Conservation (phyloP, 2,329 filamentous ascomycete species). For the Lojkania enalia region DNA sequence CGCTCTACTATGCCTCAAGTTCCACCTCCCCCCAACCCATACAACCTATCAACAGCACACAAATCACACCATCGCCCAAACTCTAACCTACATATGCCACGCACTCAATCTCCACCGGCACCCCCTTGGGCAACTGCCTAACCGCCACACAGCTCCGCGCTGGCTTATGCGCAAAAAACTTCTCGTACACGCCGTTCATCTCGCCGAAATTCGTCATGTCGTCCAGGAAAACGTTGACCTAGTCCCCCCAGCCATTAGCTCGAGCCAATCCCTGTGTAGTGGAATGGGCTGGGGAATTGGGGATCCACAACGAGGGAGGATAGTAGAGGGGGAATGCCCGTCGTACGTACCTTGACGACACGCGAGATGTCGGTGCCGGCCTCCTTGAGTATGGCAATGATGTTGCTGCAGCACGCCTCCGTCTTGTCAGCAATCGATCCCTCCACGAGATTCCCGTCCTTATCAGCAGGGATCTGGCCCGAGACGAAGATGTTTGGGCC, state of each 20-base stretch:
- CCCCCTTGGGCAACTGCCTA: slow-evolving; percentile 83
- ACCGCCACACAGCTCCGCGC: slow-evolving; percentile 89
- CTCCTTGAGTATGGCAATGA: slow-evolving; percentile 79
- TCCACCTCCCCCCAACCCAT: slow-evolving; percentile 12
- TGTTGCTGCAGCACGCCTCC: slow-evolving; percentile 73
- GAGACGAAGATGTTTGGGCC: slow-evolving; percentile 71
- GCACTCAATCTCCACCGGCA: slow-evolving; percentile 88
- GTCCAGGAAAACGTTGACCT: slow-evolving; percentile 74
- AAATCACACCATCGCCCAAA: slow-evolving; percentile 9
- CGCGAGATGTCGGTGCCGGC: slow-evolving; percentile 77
- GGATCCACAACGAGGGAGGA: too few species aligned
- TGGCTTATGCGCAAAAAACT: slow-evolving; percentile 81
- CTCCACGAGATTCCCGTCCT: slow-evolving; percentile 61
- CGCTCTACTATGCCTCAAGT: neutral
- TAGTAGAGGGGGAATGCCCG: too few species aligned
- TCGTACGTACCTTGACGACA: slow-evolving; percentile 86
- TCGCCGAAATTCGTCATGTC: slow-evolving; percentile 88
- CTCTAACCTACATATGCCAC: slow-evolving; percentile 63
- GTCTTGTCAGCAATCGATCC: slow-evolving; percentile 71
- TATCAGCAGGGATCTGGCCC: slow-evolving; percentile 75
- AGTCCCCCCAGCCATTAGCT: neutral
- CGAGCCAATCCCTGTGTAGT: too few species aligned
- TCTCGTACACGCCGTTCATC: slow-evolving; percentile 85
- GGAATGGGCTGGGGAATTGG: too few species aligned
- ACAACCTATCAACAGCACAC: slow-evolving; percentile 10